Base-by-base conservation (phyloP, 2,329 filamentous ascomycete species). In the Monosporascus ibericus region DNA sequence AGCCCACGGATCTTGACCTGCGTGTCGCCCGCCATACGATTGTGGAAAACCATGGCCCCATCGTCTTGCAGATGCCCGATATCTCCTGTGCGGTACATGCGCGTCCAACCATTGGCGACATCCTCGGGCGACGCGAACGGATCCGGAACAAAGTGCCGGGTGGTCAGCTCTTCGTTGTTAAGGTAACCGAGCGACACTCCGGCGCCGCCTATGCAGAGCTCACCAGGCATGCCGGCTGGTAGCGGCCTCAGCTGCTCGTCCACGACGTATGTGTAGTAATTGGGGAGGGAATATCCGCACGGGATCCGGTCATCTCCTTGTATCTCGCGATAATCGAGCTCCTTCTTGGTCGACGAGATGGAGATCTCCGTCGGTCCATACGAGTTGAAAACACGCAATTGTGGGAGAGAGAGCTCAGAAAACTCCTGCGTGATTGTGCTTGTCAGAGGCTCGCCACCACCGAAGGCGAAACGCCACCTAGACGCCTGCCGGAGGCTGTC, bases 221-320 rank as follows among this genome's bases (percentile, higher is more conserved):
- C 74, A 4, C 77, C 77, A 0, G 68, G 58, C 2, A 72, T 54
- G 0, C 74, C 74, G 9, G 65, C 40, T 1, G 75, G 72, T 2
- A 74, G 55, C 0, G 68, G 61, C 15, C 67, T 49, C 18, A 64
- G 56, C 1, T 72, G 36, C 4, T 66, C 54, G 54, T 76, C 74
- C 0, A 78, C 22, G 39, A 79, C 66, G 53, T 72, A 75, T 18
- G 66, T 49, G 1, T 15, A 3, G 24, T 57, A 57, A 48, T 59
- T 58, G 3, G 55, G 52, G 1, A 58, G 15, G 1, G 56, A 42
- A 15, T 36, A 49, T 4, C 56, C 56, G 5, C 44, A 54, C 1
- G 53, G 55, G 4, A 22, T 22, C 22, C 22, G 22, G 22, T 22
- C 22, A 22, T 22, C 22, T 22, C 22, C 22, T 22, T 22, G 22